phyloP scores from a whole-genome alignment of 805 yeast genomes.

The Candida sanyiensis region DNA sequence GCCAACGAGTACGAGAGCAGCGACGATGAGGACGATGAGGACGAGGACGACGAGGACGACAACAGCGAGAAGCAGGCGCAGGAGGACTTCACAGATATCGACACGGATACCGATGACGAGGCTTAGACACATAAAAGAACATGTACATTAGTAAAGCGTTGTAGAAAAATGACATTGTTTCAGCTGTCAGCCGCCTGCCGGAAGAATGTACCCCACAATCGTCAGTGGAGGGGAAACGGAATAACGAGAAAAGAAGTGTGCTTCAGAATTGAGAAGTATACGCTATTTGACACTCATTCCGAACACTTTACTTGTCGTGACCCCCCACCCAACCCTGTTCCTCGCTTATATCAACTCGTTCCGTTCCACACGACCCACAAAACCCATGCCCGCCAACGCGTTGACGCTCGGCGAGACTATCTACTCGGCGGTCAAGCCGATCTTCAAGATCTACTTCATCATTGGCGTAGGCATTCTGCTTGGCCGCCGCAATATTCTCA shows the following conservation, averaged over 20 bases:
- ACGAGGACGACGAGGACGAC: conserved; percentile 39
- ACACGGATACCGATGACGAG: conserved; percentile 64
- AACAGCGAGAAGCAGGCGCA: conserved; percentile 39
- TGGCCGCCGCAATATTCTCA: conserved; percentile 51
- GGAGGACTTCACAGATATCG: conserved; percentile 44
- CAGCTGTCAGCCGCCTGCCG: too few relatives aligned
- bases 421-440: conserved; percentile 67
- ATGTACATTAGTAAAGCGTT: conserved; percentile 37
- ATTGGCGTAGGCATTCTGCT: conserved; percentile 59
- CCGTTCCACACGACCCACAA: neutral
- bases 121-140: conserved; percentile 42
- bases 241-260: too few relatives aligned
- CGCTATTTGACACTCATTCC: neutral
- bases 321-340: too few relatives aligned
- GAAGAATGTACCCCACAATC: too few relatives aligned
- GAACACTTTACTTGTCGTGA: neutral
- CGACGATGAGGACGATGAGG: conserved; percentile 38
- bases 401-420: conserved; percentile 28
- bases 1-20: conserved; percentile 41
- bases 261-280: neutral
- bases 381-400: neutral
- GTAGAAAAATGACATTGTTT: too few relatives aligned
- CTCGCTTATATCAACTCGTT: neutral
- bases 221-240: too few relatives aligned
- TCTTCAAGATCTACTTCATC: conserved; percentile 67